phyloP scores from a whole-genome alignment of 2,329 filamentous ascomycete genomes.

The Sporothrix brasiliensis region DNA sequence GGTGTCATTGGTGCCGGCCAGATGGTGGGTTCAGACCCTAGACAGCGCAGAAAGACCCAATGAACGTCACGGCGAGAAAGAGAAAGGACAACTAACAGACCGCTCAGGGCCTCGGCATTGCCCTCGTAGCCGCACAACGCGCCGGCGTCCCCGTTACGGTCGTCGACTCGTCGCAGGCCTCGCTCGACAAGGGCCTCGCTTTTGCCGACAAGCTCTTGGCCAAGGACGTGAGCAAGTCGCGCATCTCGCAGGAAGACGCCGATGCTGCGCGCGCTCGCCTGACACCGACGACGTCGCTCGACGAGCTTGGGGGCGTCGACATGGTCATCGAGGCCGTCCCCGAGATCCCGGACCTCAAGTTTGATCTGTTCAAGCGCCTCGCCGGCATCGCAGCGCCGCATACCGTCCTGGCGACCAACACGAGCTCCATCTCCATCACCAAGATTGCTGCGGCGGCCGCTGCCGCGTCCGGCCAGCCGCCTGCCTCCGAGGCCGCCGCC shows the following conservation, averaged over 20 bases:
- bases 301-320: slow-evolving; percentile 79
- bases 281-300: slow-evolving; percentile 70
- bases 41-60: neutral
- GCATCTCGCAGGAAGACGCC: slow-evolving; percentile 80
- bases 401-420: slow-evolving; percentile 93
- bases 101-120: slow-evolving; percentile 85
- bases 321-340: slow-evolving; percentile 98
- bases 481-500: slow-evolving; percentile 54
- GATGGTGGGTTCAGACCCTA: slow-evolving; percentile 66
- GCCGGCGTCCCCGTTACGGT: slow-evolving; percentile 83
- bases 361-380: slow-evolving; percentile 80
- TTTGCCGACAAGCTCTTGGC: slow-evolving; percentile 94
- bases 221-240: slow-evolving; percentile 88
- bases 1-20: slow-evolving; percentile 94
- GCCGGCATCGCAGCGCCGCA: slow-evolving; percentile 81
- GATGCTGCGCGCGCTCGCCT: slow-evolving; percentile 72
- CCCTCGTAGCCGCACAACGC: slow-evolving; percentile 84
- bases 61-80: neutral
- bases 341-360: slow-evolving; percentile 85
- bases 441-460: slow-evolving; percentile 84
- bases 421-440: slow-evolving; percentile 97
- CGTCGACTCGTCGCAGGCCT: slow-evolving; percentile 80
- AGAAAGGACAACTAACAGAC: slow-evolving; percentile 27
- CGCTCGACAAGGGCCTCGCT: slow-evolving; percentile 83
- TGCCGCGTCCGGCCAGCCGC: slow-evolving; percentile 39